Evolutionary conservation across 1,284 basidiomycete species (phyloP), one percentile per base, ranked within the genome.

Genomic region (Apiotrichum sp.): DNA sequence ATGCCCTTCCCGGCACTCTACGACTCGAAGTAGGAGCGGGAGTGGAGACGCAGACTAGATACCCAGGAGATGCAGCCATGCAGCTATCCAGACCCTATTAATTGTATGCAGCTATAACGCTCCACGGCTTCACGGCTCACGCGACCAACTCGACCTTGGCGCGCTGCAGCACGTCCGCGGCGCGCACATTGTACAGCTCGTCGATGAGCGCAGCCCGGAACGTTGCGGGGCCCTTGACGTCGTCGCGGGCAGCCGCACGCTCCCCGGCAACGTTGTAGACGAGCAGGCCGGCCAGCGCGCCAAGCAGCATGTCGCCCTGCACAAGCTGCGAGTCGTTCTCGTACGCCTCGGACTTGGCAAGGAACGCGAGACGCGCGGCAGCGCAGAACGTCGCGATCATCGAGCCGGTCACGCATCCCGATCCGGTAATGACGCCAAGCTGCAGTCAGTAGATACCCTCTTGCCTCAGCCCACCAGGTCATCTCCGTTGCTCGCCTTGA

Each of bases 131-230:
- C 38, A 31, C 34, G 22, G 16, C 11, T 6, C 40, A 38, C 36
- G 7, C 7, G 22, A 69, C 31, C 11, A 74, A 58, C 58, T 72
- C 65, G 16, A 90, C 71, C 58, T 81, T 83, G 2, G 83, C 83
- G 29, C 74, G 67, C 44, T 77, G 58, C 16, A 67, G 65, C 8
- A 90, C 65, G 10, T 77, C 80, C 32, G 84, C 81, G 0, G 84
- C 79, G 6, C 80, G 82, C 53, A 93, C 74, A 11, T 79, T 75
- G 65, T 83, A 85, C 47, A 95, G 77, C 65, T 86, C 86, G 68
- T 97, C 93, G 40, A 97, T 87, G 53, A 97, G 78, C 0, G 87
- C 89, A 16, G 89, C 81, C 29, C 95, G 76, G 78, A 97, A 96
- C 0, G 90, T 89, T 43, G 90, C 91, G 4, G 90, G 86, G 0